A percentile compares a stretch with the other conserved stretches of the same genome.
phyloP scores from a whole-genome alignment of 148 eudicot genomes.

The Cornus suecica region DNA sequence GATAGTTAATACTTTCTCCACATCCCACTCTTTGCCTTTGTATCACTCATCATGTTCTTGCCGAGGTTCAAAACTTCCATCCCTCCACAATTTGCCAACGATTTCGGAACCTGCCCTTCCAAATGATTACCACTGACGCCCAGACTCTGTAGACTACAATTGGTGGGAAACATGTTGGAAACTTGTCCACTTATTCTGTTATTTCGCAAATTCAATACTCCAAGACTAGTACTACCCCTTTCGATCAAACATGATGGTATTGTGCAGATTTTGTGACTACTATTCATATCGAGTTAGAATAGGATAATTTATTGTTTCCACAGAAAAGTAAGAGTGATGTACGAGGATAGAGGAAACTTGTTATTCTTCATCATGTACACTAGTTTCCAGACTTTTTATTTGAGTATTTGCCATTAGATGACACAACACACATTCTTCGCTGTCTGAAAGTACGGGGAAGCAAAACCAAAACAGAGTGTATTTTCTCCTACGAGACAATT shows the following conservation, averaged over 20 bases:
- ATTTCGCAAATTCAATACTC: conserved; percentile 2
- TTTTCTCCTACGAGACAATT: too few species aligned
- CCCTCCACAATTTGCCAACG: conserved; percentile 18
- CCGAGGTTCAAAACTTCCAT: conserved; percentile 23
- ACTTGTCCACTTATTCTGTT: conserved; percentile 10
- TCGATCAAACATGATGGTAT: conserved; percentile 15
- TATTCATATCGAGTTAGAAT: too few species aligned
- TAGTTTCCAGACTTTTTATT: too few species aligned
- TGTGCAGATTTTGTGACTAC: too few species aligned
- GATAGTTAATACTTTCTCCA: conserved; percentile 12
- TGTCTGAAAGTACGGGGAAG: too few species aligned
- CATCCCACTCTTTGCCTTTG: conserved; percentile 19
- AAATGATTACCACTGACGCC: conserved; percentile 16
- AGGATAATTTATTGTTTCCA: too few species aligned
- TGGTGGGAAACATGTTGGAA: not conserved
- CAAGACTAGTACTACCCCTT: not conserved
- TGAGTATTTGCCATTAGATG: too few species aligned
- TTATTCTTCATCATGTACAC: too few species aligned
- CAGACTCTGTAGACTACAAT: conserved; percentile 4
- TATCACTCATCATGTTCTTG: conserved; percentile 15
- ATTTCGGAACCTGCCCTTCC: conserved; percentile 16
- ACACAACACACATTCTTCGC: too few species aligned
- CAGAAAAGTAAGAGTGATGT: too few species aligned
- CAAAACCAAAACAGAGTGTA: too few species aligned
- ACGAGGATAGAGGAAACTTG: too few species aligned